phyloP scores from a whole-genome alignment of 73 alveolate species.

The Paramecium primaurelia region DNA sequence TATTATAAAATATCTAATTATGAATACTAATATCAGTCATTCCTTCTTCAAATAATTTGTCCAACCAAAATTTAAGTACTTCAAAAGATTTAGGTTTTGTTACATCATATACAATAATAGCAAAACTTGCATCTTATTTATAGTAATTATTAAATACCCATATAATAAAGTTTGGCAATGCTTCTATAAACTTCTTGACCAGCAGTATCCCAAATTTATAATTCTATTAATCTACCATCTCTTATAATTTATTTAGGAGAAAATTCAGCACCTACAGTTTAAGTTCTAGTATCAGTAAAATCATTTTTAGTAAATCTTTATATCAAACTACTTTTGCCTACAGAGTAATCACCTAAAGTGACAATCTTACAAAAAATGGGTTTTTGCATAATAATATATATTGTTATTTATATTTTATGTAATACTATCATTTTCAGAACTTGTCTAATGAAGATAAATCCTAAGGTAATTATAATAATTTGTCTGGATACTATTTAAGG shows the following conservation, averaged over 20 bases:
- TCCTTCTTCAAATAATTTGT: slow-evolving; percentile 48
- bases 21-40: not conserved
- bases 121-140: slow-evolving; percentile 67
- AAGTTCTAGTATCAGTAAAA: not conserved
- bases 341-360: not conserved
- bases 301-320: not conserved
- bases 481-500: slow-evolving; percentile 30
- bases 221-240: not conserved
- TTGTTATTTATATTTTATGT: not conserved
- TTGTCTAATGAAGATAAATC: slow-evolving; percentile 17
- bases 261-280: not conserved
- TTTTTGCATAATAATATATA: not conserved
- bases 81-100: slow-evolving; percentile 74
- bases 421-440: slow-evolving; percentile 25
- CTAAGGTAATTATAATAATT: not conserved
- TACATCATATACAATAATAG: slow-evolving; percentile 81
- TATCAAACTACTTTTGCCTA: not conserved
- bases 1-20: not conserved
- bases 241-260: not conserved
- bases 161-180: not conserved
- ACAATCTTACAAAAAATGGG: not conserved
- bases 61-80: slow-evolving; percentile 69
- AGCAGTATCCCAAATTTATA: not conserved
- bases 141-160: not conserved
- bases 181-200: not conserved